Base-by-base conservation (phyloP, 805 yeast species). In the Millerago galiae region DNA sequence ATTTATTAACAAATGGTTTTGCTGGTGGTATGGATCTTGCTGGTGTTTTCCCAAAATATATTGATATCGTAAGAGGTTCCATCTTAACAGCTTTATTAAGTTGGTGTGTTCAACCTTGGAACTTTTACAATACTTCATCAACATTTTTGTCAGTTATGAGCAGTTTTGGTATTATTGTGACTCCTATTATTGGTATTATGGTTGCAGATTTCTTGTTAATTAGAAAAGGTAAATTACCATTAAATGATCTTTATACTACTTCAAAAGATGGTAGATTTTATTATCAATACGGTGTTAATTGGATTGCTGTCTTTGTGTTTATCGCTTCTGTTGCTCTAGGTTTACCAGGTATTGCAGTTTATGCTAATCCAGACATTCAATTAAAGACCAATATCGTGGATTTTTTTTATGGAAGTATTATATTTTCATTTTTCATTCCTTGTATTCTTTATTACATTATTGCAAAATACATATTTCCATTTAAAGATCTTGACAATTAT, bases 91-190 rank as follows among this genome's bases (percentile, higher is more conserved):
- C 66, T 17, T 39, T 65, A 15, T 35, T 65, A 3, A 60, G 65
- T 16, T 65, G 69, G 70, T 61, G 55, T 28, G 61, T 59, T 35
- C 66, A 62, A 42, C 71, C 71, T 3, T 66, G 70, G 71, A 53
- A 51, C 7, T 63, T 65, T 39, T 66, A 63, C 55, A 63, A 63
- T 44, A 63, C 65, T 8, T 56, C 68, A 2, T 60, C 66, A 2
- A 54, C 60, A 1, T 65, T 65, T 39, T 47, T 62, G 13, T 52
- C 60, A 18, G 70, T 65, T 7, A 65, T 65, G 67, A 54, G 63
- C 34, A 60, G 68, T n/a, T 65, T 65, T 46, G 63, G 67, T 35
- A 58, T 65, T 27, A 54, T 66, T 44, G 61, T 63, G 12, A 60
- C 68, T 8, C 70, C 70, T 12, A 54, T 65, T 15, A 55, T 64